Base-by-base conservation (phyloP, 352 stramenopile species). In the Globisporangium perplexum region DNA sequence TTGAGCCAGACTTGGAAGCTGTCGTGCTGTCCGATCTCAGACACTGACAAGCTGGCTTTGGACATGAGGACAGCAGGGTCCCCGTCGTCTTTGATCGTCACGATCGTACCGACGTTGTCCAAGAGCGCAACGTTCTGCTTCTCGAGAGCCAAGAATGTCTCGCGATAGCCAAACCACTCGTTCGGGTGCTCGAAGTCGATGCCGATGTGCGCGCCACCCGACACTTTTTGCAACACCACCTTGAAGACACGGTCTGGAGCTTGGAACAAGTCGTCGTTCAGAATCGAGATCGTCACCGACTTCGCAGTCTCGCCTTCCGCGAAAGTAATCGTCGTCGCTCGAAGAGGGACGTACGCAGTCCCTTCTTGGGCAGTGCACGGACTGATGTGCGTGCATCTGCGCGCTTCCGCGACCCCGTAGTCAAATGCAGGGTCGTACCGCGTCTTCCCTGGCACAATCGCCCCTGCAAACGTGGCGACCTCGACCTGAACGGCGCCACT, bases 201-300 rank as follows among this genome's bases (percentile, higher is more conserved):
- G 0, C 77, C 79, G 35, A 90, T 57, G 42, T 87, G 76, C 4
- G 79, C 79, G 2, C 79, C 79, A 35, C 71, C 66, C 0, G 35
- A 51, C 3, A 69, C 79, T 54, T 83, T 78, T 20, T 60, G 38
- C 11, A 90, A 57, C 30, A 70, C 20, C 0, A 88, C 60, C 28
- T 88, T 88, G 59, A 90, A 90, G 20, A 87, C 76, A 46, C 65
- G 60, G 33, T 83, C 64, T 7, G 79, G 79, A 20, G 79, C 74
- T 59, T 90, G 62, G 36, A 73, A 90, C 24, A 90, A 44, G 22
- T 82, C 59, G 23, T 90, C 74, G 38, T 88, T 46, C 12, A 69
- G n/a, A 46, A 90, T 87, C 1, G 58, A 23, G 22, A 90, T 84
- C 10, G 58, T 62, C 15, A 90, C 54, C 8, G 47, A 63, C 64